Evolutionary conservation across 2,329 filamentous ascomycete genomes (phyloP).

Genomic region (Plenodomus lindquistii): DNA sequence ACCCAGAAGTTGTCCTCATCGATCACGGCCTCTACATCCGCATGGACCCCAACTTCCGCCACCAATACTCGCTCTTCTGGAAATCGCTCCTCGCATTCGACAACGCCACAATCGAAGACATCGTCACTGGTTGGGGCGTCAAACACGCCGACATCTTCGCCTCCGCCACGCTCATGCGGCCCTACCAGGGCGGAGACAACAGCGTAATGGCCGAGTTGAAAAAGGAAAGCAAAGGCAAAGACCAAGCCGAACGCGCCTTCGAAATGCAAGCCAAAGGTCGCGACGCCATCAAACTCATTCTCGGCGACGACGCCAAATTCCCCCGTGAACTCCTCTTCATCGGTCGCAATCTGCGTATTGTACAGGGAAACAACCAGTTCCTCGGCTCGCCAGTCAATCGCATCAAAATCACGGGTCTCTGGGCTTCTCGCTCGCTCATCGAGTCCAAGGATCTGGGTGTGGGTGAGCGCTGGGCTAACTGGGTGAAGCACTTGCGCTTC

Average conservation of each 20-base stretch:
- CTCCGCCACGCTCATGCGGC: slow-evolving; percentile 83
- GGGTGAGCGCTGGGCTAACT: slow-evolving; percentile 67
- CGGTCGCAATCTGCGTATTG: slow-evolving; percentile 87
- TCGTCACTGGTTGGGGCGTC: slow-evolving; percentile 84
- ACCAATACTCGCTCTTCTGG: slow-evolving; percentile 90
- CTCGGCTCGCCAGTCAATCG: slow-evolving; percentile 86
- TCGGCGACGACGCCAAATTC: slow-evolving; percentile 85
- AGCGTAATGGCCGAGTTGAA: slow-evolving; percentile 65
- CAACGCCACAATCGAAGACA: slow-evolving; percentile 73
- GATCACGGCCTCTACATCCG: slow-evolving; percentile 96
- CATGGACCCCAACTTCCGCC: slow-evolving; percentile 81
- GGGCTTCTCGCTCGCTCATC: slow-evolving; percentile 83
- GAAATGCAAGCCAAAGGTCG: slow-evolving; percentile 78
- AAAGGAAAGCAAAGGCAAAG: slow-evolving; percentile 56
- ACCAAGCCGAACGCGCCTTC: slow-evolving; percentile 65
- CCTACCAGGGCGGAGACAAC: slow-evolving; percentile 83
- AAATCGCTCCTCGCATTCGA: slow-evolving; percentile 92
- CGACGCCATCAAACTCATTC: slow-evolving; percentile 74
- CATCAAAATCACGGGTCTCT: slow-evolving; percentile 89
- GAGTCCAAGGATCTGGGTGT: slow-evolving; percentile 69
- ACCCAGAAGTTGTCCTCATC: slow-evolving; percentile 88
- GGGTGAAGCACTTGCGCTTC: slow-evolving; percentile 81
- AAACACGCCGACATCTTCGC: slow-evolving; percentile 89
- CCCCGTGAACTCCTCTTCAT: slow-evolving; percentile 92
- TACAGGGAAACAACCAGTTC: slow-evolving; percentile 91